phyloP scores from a whole-genome alignment of 176 grass and related monocot species.

The Canna indica region DNA sequence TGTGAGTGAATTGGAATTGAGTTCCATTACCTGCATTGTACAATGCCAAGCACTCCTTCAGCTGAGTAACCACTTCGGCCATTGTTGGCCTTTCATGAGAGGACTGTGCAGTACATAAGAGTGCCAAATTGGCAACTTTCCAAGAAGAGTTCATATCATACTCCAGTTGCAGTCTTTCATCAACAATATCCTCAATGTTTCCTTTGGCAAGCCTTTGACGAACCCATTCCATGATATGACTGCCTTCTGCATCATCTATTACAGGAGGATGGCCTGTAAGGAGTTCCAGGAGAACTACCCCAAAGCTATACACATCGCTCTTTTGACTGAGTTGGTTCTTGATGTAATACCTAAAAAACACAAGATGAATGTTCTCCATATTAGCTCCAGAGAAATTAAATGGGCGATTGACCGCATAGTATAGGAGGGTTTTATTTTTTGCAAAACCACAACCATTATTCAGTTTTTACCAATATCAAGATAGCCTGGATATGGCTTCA shows the following conservation, averaged over 20 bases:
- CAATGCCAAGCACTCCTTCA: conserved; percentile 1
- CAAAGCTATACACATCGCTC: conserved; percentile 12
- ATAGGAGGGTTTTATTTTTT: neutral
- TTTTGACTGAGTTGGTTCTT: neutral
- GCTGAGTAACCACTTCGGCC: neutral
- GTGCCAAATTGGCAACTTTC: neutral
- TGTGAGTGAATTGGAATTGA: neutral
- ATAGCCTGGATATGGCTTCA: too few species aligned
- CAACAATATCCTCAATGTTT: conserved; percentile 3
- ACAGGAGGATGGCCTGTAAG: neutral
- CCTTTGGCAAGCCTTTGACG: neutral
- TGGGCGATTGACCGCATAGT: too few species aligned
- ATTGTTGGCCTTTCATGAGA: neutral
- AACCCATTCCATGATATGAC: neutral
- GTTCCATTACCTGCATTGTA: neutral
- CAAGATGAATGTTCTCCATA: neutral
- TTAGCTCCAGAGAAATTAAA: neutral
- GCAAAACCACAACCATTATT: too few species aligned
- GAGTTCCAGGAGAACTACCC: conserved; percentile 8
- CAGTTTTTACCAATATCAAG: too few species aligned
- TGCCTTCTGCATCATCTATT: neutral
- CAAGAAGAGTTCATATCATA: conserved; percentile 1
- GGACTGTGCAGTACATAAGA: neutral
- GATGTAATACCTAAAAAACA: neutral
- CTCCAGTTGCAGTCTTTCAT: neutral